Evolutionary conservation across 2,329 filamentous ascomycete genomes (phyloP), one percentile per base, ranked within the genome.

Genomic region (Aspergillus felis): DNA sequence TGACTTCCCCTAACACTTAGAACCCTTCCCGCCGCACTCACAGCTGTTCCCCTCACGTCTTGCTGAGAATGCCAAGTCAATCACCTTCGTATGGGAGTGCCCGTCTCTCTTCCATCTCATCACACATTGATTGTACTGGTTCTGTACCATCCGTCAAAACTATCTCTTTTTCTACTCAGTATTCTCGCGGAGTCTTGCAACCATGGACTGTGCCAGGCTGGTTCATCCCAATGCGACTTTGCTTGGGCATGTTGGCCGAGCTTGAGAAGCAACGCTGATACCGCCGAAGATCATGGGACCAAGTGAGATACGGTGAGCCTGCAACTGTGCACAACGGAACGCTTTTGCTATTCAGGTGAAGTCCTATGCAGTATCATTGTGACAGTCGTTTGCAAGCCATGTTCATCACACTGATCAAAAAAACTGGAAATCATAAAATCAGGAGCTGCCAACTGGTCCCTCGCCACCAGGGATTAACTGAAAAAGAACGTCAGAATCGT

Each of bases 381-480:
- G 46, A 58, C 53, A 51, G 50, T 61, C 63, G 50, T 61, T 56
- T 50, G 50, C 35, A 57, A 50, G 58, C 12, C 29, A 51, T 61
- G 59, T 55, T 59, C 58, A 25, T 60, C 46, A 60, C 54, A 25
- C 20, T 51, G 51, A 53, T 55, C 35, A 49, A 50, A 57, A 53
- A 53, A 58, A 46, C 12, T 59, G 53, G 49, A 58, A 51, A 57
- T 61, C 58, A 55, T 54, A 44, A 55, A 47, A 53, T 66, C 57
- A 72, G 59, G 68, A 64, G 61, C 67, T 68, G 56, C 65, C 67
- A 52, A 71, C 78, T 12, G 89, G 89, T 3, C 89, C 89, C 72
- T 91, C 89, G 51, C 89, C 89, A 66, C 89, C 89, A 3, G 89
- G 89, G 69, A 91, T 91, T 74, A 92, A 81, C 88, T 92, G 62